These are phyloP conservation scores for Epicoccum sorghinum DNA, from an alignment of 2,329 filamentous ascomycete genomes.

Conservation along the genomic window DNA sequence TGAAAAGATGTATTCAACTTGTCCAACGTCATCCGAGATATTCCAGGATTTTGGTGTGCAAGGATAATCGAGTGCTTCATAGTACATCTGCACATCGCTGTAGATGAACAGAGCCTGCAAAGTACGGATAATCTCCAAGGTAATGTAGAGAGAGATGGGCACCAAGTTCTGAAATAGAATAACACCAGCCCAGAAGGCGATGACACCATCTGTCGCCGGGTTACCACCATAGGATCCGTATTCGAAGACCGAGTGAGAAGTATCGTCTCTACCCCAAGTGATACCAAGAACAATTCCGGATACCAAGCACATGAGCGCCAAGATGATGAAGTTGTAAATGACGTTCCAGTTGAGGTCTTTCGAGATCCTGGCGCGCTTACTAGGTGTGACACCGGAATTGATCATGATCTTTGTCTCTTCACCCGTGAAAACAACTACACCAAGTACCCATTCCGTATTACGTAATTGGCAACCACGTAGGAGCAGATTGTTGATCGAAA, in stretches of 20 bases:
- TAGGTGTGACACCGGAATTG: conserved; percentile 94
- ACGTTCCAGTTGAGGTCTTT: conserved; percentile 97
- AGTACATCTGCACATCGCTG: conserved; percentile 96
- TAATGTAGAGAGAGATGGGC: conserved; percentile 96
- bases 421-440: conserved; percentile 91
- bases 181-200: conserved; percentile 94
- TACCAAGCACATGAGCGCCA: conserved; percentile 87
- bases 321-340: conserved; percentile 91
- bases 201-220: conserved; percentile 82
- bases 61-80: conserved; percentile 89
- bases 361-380: conserved; percentile 88
- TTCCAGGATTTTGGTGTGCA: conserved; percentile 99
- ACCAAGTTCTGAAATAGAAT: conserved; percentile 99
- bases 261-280: conserved; percentile 75
- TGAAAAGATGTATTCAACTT: conserved; percentile 99
- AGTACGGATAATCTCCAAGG: conserved; percentile 92
- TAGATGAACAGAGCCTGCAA: conserved; percentile 97
- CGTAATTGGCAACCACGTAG: conserved; percentile 91
- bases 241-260: conserved; percentile 82
- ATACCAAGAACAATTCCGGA: conserved; percentile 84
- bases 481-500: conserved; percentile 93
- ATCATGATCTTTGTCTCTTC: conserved; percentile 99
- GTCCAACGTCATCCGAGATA: conserved; percentile 95
- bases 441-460: conserved; percentile 95
- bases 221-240: conserved; percentile 78